A percentile compares a stretch with the other conserved stretches of the same genome.
phyloP scores from a whole-genome alignment of 495 filamentous ascomycete genomes.

The Pyrenula massariospora region DNA sequence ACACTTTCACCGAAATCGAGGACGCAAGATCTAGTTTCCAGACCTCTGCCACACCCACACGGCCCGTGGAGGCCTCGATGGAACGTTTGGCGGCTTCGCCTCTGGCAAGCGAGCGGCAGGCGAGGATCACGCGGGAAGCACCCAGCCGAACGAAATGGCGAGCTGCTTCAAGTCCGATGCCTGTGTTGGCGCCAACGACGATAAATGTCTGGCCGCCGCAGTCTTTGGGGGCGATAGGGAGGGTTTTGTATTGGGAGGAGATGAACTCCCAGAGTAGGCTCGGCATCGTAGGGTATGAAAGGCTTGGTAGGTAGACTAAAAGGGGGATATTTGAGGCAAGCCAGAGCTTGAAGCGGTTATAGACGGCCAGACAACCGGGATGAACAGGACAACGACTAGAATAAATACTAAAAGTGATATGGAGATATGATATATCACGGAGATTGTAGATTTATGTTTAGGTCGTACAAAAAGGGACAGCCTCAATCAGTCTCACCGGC shows the following conservation, averaged over 20 bases:
- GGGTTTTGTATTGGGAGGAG: constrained; percentile 29
- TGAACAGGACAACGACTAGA: too few relatives aligned
- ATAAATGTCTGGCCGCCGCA: constrained; percentile 32
- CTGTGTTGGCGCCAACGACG: constrained; percentile 39
- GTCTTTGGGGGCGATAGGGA: too few relatives aligned
- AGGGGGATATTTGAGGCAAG: background rate
- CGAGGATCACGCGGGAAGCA: background rate
- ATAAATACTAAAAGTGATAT: too few relatives aligned
- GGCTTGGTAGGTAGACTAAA: background rate
- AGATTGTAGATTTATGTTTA: too few relatives aligned
- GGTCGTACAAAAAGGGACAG: too few relatives aligned
- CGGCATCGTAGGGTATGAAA: constrained; percentile 1
- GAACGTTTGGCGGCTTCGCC: constrained; percentile 12
- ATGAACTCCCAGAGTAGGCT: constrained; percentile 10
- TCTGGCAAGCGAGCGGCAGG: background rate
- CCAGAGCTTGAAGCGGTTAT: too few relatives aligned
- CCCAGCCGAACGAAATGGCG: constrained; percentile 17
- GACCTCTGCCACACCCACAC: background rate
- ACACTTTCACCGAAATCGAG: background rate
- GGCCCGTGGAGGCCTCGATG: background rate
- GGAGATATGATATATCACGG: too few relatives aligned
- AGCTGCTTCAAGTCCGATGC: constrained; percentile 34
- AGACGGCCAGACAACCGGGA: too few relatives aligned
- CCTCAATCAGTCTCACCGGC: too few relatives aligned
- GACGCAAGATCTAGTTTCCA: background rate